phyloP scores from a whole-genome alignment of 1,284 basidiomycete species.

The Sporisorium exsertum region DNA sequence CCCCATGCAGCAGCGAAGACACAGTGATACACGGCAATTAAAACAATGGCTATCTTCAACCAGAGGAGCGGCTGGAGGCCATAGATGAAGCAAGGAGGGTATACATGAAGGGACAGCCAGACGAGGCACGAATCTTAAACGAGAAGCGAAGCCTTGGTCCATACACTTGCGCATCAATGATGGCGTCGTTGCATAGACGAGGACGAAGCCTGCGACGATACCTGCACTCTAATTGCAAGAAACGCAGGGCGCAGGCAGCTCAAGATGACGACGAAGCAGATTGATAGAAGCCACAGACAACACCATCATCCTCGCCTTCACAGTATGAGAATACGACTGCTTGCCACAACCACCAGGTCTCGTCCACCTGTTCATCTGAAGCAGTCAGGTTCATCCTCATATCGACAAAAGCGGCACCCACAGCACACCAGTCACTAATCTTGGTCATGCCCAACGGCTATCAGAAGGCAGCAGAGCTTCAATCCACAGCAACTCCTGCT shows the following conservation, averaged over 20 bases:
- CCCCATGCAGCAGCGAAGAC: neutral
- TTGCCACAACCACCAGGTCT: neutral
- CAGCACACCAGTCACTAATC: neutral
- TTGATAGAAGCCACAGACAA: neutral
- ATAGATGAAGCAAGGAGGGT: neutral
- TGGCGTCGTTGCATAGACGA: neutral
- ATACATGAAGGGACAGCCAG: neutral
- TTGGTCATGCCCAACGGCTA: neutral
- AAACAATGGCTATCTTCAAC: neutral
- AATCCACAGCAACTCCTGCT: neutral
- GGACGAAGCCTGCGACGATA: too few relatives aligned
- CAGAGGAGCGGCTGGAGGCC: neutral
- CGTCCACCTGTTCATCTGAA: neutral
- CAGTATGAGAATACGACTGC: neutral
- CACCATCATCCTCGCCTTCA: neutral
- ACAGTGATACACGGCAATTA: neutral
- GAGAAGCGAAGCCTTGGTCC: neutral
- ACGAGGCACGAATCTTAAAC: neutral
- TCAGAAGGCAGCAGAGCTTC: neutral
- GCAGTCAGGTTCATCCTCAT: neutral
- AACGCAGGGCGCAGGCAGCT: neutral
- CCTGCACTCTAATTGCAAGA: too few relatives aligned
- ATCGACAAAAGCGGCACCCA: neutral
- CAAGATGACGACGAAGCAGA: neutral
- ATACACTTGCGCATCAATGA: neutral